phyloP scores from a whole-genome alignment of 129 eudicot species.

The Flaveria linearis region DNA sequence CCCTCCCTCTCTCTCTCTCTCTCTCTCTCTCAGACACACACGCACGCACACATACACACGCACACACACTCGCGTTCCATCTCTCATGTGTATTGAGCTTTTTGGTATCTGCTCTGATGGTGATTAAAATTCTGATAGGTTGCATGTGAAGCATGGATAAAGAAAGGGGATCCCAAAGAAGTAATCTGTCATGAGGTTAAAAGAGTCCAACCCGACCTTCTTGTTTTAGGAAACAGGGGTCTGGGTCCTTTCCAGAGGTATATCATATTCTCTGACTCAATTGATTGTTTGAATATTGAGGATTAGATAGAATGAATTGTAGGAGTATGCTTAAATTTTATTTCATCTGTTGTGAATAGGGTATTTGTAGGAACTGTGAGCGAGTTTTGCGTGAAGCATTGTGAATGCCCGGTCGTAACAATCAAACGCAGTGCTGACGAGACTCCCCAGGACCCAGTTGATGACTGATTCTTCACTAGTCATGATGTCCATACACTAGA shows the following conservation, averaged over 20 bases:
- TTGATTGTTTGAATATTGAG: neutral
- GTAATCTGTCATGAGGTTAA: constrained; percentile 79
- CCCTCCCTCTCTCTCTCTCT: no score
- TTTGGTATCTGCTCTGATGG: neutral
- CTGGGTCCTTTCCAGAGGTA: constrained; percentile 98
- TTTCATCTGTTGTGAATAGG: constrained; percentile 44
- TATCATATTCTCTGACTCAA: constrained; percentile 5
- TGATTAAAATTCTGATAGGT: constrained; percentile 46
- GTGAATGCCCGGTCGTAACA: constrained; percentile 87
- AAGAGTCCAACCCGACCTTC: constrained; percentile 80
- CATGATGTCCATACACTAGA: neutral
- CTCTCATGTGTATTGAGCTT: neutral
- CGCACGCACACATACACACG: neutral
- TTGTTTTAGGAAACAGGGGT: constrained; percentile 90
- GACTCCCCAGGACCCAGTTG: constrained; percentile 81
- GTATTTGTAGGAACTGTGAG: constrained; percentile 98
- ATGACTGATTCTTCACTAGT: constrained; percentile 48
- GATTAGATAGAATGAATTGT: neutral
- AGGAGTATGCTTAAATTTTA: neutral
- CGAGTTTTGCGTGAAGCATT: constrained; percentile 90
- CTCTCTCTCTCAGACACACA: no score
- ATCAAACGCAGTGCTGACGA: constrained; percentile 73
- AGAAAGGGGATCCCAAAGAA: constrained; percentile 87
- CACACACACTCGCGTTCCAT: neutral
- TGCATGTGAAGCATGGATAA: constrained; percentile 93